Conservation (phyloP, 176 grass and related monocot genomes). For the Zizania latifolia region DNA sequence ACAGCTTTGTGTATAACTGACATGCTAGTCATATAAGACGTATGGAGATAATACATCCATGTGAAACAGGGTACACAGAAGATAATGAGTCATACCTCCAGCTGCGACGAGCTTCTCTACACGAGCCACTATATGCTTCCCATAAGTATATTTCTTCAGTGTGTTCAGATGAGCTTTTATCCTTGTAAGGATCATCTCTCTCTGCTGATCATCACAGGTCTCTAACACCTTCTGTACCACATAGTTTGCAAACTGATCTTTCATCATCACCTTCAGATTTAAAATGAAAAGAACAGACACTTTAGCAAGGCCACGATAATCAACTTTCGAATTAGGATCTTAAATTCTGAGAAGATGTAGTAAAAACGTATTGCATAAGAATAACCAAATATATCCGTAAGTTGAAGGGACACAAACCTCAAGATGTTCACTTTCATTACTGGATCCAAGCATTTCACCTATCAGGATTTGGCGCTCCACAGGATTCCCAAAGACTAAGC, state of each 20-base stretch:
- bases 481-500: conserved; percentile 31
- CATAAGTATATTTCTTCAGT: conserved; percentile 55
- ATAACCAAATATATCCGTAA: not conserved
- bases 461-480: conserved; percentile 41
- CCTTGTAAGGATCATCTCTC: conserved; percentile 41
- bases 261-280: conserved; percentile 54
- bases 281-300: not conserved
- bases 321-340: not conserved
- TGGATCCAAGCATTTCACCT: conserved; percentile 47
- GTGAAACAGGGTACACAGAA: not conserved
- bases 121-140: conserved; percentile 51
- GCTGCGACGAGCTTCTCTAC: conserved; percentile 55
- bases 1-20: not conserved
- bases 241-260: conserved; percentile 56
- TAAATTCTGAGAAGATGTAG: conserved; percentile 1
- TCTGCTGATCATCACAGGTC: conserved; percentile 50
- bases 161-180: conserved; percentile 54
- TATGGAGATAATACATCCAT: not conserved
- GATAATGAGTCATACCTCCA: conserved; percentile 30
- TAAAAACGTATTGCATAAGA: not conserved
- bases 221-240: conserved; percentile 56
- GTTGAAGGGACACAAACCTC: conserved; percentile 17
- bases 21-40: not conserved
- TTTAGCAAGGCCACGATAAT: not conserved
- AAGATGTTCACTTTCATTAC: conserved; percentile 47